A percentile compares a stretch with the other conserved stretches of the same genome.
These are phyloP conservation scores for Lolium rigidum DNA, from an alignment of 176 grass and related monocot species.

Conservation along the genomic window DNA sequence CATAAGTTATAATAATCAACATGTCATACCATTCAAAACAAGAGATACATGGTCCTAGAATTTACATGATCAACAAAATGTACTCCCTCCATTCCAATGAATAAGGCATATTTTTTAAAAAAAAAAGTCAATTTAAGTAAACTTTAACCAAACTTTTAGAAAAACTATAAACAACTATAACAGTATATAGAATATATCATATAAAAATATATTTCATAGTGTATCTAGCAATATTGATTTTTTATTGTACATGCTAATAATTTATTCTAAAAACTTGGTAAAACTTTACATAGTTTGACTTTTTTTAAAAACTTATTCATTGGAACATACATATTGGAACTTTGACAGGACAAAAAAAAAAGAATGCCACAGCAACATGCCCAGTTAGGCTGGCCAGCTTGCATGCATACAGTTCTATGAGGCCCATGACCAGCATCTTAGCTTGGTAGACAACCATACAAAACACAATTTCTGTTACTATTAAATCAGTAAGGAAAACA, in stretches of 20 bases:
- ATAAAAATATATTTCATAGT: no score
- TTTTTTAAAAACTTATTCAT: no score
- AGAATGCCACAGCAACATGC: neutral
- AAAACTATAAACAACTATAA: no score
- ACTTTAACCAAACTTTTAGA: no score
- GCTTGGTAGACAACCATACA: neutral
- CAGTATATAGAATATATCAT: no score
- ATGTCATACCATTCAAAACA: neutral
- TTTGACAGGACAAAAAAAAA: neutral
- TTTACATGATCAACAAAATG: neutral
- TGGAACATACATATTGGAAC: slow-evolving; percentile 3
- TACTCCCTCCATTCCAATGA: neutral
- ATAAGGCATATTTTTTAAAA: no score
- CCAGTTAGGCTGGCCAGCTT: neutral
- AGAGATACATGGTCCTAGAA: neutral
- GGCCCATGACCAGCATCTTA: slow-evolving; percentile 9
- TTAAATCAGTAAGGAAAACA: neutral
- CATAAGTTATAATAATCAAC: neutral
- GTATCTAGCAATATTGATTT: no score
- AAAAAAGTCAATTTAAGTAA: no score
- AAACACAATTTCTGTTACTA: neutral
- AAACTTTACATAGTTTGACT: no score
- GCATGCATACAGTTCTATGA: slow-evolving; percentile 1
- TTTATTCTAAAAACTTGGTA: no score
- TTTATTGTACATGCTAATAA: no score